These are phyloP conservation scores for Gossypium ekmanianum DNA, from an alignment of 345 rosid species.

Conservation along the genomic window DNA sequence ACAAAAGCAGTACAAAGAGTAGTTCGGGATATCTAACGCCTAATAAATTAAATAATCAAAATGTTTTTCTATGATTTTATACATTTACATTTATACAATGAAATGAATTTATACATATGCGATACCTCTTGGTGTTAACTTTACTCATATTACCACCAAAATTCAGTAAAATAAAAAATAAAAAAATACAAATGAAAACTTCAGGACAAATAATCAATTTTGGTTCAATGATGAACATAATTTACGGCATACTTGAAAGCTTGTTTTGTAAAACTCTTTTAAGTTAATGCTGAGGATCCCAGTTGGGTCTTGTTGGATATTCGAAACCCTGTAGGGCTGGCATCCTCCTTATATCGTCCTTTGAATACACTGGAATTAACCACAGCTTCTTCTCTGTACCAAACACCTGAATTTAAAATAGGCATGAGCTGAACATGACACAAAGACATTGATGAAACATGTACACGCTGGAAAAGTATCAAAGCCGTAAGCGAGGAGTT, in stretches of 20 bases:
- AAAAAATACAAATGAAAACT: neutral
- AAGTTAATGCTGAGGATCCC: conserved; percentile 30
- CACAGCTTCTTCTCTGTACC: conserved; percentile 60
- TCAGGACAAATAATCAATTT: neutral
- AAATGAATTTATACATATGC: no score
- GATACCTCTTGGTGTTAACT: neutral
- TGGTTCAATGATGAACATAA: neutral
- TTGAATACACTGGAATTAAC: conserved; percentile 62
- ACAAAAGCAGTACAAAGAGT: no score
- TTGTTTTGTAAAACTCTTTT: neutral
- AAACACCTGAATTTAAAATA: conserved; percentile 44
- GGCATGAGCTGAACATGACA: neutral
- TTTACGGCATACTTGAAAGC: neutral
- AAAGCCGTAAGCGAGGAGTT: neutral
- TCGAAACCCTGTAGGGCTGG: conserved; percentile 51
- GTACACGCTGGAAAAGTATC: neutral
- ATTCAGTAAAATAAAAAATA: no score
- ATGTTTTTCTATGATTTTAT: no score
- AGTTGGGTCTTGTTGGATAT: conserved; percentile 46
- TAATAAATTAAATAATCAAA: no score
- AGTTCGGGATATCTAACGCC: no score
- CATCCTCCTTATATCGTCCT: conserved; percentile 47
- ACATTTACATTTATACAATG: no score
- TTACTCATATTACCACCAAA: neutral
- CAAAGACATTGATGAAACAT: neutral